phyloP scores from a whole-genome alignment of 768 basidiomycete genomes.

The Gautieria morchelliformis region DNA sequence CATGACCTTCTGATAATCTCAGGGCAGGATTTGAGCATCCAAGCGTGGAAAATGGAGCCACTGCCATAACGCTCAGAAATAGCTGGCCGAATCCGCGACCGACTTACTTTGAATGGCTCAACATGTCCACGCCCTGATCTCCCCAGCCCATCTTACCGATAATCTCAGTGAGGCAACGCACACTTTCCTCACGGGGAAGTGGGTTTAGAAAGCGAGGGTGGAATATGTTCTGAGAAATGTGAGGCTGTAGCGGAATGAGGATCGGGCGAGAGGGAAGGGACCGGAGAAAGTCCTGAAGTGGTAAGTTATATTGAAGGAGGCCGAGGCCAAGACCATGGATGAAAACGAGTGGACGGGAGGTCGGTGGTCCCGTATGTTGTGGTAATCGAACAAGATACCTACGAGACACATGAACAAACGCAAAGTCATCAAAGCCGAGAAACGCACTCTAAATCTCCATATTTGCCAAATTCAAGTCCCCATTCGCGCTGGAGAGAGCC shows the following conservation, averaged over 20 bases:
- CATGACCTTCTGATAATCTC: slow-evolving; percentile 64
- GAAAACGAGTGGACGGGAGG: slow-evolving; percentile 65
- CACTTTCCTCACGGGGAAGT: slow-evolving; percentile 50
- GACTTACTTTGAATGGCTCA: slow-evolving; percentile 87
- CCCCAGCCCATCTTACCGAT: slow-evolving; percentile 61
- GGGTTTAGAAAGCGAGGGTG: slow-evolving; percentile 66
- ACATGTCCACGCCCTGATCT: slow-evolving; percentile 53
- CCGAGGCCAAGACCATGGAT: slow-evolving; percentile 87
- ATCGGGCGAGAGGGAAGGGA: slow-evolving; percentile 59
- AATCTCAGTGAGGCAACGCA: slow-evolving; percentile 44
- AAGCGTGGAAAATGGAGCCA: slow-evolving; percentile 78
- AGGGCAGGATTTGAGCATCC: slow-evolving; percentile 77
- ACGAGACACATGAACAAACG: neutral
- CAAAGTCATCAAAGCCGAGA: neutral
- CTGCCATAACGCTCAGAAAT: slow-evolving; percentile 24
- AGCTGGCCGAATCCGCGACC: neutral
- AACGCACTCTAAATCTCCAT: slow-evolving; percentile 64
- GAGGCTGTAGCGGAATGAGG: slow-evolving; percentile 71
- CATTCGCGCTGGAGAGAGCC: slow-evolving; percentile 33
- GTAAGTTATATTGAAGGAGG: slow-evolving; percentile 54
- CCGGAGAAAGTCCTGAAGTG: slow-evolving; percentile 49
- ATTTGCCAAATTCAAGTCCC: slow-evolving; percentile 33
- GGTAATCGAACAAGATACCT: slow-evolving; percentile 76
- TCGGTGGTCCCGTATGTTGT: slow-evolving; percentile 21
- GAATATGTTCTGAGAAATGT: slow-evolving; percentile 81